phyloP scores from a whole-genome alignment of 1,284 basidiomycete genomes.

The Microbotryum intermedium region DNA sequence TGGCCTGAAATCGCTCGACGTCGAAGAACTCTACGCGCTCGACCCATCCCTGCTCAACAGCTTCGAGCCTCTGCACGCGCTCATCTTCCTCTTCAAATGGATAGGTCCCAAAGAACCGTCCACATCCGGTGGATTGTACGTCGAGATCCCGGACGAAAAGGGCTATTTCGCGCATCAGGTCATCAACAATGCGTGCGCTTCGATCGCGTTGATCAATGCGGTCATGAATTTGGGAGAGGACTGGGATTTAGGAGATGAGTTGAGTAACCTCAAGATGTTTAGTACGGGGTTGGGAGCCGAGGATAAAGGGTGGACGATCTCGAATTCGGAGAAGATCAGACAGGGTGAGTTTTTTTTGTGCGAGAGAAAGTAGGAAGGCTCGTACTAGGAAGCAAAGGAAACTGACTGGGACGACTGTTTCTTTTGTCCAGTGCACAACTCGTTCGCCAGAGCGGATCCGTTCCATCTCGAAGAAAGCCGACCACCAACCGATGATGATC shows the following conservation, averaged over 20 bases:
- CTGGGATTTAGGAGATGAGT: conserved; percentile 57
- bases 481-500: conserved; percentile 38
- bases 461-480: conserved; percentile 42
- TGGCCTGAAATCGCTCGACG: conserved; percentile 45
- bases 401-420: not conserved
- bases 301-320: conserved; percentile 72
- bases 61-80: conserved; percentile 70
- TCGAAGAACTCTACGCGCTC: conserved; percentile 63
- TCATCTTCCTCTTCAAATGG: conserved; percentile 92
- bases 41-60: conserved; percentile 61
- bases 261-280: conserved; percentile 66
- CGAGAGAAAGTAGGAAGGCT: too few species aligned
- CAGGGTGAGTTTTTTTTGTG: conserved; percentile 45
- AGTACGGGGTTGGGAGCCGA: conserved; percentile 31
- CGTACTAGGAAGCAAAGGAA: too few species aligned
- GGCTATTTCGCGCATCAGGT: conserved; percentile 45
- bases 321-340: conserved; percentile 56
- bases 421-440: conserved; percentile 67
- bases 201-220: conserved; percentile 83
- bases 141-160: conserved; percentile 8
- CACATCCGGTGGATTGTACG: conserved; percentile 39
- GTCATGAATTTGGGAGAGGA: conserved; percentile 63
- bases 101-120: conserved; percentile 33
- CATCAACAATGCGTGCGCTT: conserved; percentile 74
- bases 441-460: conserved; percentile 66